Evolutionary conservation across 495 filamentous ascomycete species (phyloP).

Genomic region (Podospora fimiseda): DNA sequence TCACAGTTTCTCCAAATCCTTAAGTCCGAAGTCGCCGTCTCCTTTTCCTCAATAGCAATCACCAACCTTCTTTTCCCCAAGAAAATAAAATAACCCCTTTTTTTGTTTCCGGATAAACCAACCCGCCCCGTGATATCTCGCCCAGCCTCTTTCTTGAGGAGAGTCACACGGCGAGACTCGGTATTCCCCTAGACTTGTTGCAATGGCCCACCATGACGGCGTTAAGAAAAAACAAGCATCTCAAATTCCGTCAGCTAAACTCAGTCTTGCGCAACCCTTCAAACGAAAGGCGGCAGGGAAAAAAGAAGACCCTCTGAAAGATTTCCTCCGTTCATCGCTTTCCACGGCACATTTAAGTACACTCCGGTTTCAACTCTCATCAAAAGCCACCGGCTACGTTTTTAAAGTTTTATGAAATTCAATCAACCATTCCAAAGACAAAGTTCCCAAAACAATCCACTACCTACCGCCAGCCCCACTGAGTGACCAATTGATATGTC

Average conservation of each 20-base stretch:
- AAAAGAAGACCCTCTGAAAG: constrained; percentile 1
- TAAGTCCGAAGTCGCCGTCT: too few species aligned
- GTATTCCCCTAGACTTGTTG: too few species aligned
- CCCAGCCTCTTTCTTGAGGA: not conserved
- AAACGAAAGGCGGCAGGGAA: not conserved
- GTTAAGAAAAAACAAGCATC: not conserved
- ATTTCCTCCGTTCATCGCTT: too few species aligned
- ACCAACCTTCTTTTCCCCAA: too few species aligned
- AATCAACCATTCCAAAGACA: not conserved
- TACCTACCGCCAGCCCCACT: not conserved
- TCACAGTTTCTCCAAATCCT: too few species aligned
- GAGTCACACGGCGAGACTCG: too few species aligned
- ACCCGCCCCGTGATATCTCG: not conserved
- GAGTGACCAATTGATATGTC: not conserved
- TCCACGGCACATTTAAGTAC: constrained; percentile 4
- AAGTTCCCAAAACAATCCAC: not conserved
- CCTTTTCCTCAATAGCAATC: not conserved
- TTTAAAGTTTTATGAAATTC: not conserved
- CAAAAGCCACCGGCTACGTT: too few species aligned
- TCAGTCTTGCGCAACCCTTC: not conserved
- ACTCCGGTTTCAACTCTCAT: not conserved
- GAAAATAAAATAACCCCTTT: not conserved
- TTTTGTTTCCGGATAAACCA: not conserved
- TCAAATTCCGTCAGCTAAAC: not conserved
- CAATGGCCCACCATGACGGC: not conserved